Percentiles rank a stretch among this genome's conserved stretches.
phyloP scores from a whole-genome alignment of 2,329 filamentous ascomycete genomes.

The Coniochaeta prunicola region DNA sequence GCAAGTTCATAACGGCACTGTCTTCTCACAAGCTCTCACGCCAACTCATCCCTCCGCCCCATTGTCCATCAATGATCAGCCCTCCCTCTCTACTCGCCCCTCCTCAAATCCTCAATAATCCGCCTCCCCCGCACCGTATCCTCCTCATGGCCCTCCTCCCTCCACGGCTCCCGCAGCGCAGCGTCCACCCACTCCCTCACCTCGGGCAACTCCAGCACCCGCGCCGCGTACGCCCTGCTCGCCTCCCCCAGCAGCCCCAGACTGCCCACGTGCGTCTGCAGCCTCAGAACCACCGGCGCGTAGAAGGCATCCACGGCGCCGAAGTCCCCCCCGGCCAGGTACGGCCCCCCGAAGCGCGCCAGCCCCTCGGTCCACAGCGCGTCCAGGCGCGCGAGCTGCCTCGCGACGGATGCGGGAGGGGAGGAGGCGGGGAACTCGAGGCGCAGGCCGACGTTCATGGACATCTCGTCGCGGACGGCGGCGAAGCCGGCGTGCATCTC shows the following conservation, averaged over 20 bases:
- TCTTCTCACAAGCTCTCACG: too few relatives aligned
- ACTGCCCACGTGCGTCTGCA: conserved; percentile 25
- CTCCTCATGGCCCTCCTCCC: conserved; percentile 28
- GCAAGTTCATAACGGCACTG: too few relatives aligned
- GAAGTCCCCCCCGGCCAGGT: conserved; percentile 29
- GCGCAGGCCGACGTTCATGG: conserved; percentile 32
- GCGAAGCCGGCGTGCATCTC: conserved; percentile 38
- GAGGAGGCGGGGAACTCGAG: conserved; percentile 15
- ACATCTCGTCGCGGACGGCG: conserved; percentile 31
- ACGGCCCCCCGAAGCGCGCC: conserved; percentile 31
- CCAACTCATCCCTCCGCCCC: not conserved
- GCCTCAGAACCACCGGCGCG: conserved; percentile 30
- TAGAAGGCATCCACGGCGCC: conserved; percentile 33
- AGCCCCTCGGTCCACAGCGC: conserved; percentile 30
- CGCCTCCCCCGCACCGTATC: conserved; percentile 25
- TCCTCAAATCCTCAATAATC: conserved; percentile 18
- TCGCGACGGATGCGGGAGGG: conserved; percentile 14
- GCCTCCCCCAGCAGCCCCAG: conserved; percentile 18
- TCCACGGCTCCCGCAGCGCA: conserved; percentile 27
- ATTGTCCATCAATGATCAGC: not conserved
- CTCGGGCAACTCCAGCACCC: conserved; percentile 24
- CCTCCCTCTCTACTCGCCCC: conserved; percentile 11
- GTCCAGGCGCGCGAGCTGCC: conserved; percentile 26
- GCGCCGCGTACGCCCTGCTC: conserved; percentile 24
- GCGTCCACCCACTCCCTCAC: conserved; percentile 29